These are phyloP conservation scores for Epicoccum nigrum DNA, from an alignment of 2,329 filamentous ascomycete species.

Conservation along the genomic window DNA sequence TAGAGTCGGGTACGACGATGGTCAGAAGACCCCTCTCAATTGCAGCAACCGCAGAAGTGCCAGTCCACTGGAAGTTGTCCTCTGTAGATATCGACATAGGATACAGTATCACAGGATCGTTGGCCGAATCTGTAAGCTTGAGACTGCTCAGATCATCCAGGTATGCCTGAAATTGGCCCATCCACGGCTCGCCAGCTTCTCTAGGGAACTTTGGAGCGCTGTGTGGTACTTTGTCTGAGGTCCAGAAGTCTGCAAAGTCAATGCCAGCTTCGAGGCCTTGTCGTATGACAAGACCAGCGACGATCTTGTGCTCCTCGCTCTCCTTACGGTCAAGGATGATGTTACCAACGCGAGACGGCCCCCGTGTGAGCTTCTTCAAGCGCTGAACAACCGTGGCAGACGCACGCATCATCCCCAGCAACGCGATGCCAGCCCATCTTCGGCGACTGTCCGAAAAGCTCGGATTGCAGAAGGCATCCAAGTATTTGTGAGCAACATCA, in stretches of 20 bases:
- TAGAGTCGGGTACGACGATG: conserved; percentile 26
- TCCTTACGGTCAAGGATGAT: conserved; percentile 30
- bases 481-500: conserved; percentile 28
- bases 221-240: conserved; percentile 27
- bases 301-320: conserved; percentile 38
- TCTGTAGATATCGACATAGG: conserved; percentile 28
- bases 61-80: conserved; percentile 33
- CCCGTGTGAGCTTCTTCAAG: conserved; percentile 17
- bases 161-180: conserved; percentile 35
- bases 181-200: conserved; percentile 28
- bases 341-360: conserved; percentile 29
- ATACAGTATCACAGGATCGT: conserved; percentile 28
- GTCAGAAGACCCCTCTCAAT: conserved; percentile 30
- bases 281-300: conserved; percentile 41
- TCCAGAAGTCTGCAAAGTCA: conserved; percentile 37
- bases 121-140: conserved; percentile 13
- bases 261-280: conserved; percentile 30
- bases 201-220: conserved; percentile 34
- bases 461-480: conserved; percentile 36
- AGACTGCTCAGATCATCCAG: conserved; percentile 33
- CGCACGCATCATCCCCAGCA: conserved; percentile 34
- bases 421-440: conserved; percentile 42
- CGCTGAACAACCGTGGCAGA: conserved; percentile 24
- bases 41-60: conserved; percentile 20
- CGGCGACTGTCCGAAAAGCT: conserved; percentile 23